These are phyloP conservation scores for Talaromyces stipitatus DNA, from an alignment of 495 filamentous ascomycete species.

Conservation along the genomic window DNA sequence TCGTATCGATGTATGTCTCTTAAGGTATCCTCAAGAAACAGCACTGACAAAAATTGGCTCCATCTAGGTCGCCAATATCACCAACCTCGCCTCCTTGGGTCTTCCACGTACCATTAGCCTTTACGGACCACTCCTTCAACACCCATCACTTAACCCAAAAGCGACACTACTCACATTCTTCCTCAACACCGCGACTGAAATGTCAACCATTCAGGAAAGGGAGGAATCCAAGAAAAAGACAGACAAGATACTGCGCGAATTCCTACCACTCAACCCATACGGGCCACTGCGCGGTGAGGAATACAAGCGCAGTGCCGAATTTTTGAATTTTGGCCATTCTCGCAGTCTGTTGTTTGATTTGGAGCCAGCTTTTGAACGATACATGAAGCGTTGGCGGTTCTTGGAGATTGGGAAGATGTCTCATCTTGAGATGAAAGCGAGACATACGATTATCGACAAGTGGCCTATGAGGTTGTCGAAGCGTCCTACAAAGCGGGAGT, in stretches of 20 bases:
- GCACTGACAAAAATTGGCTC: not conserved
- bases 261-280: not conserved
- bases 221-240: not conserved
- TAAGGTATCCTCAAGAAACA: not conserved
- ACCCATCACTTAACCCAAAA: conserved; percentile 12
- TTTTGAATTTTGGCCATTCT: not conserved
- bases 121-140: conserved; percentile 14
- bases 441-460: conserved; percentile 9
- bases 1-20: conserved; percentile 15
- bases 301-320: not conserved
- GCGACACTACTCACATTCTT: conserved; percentile 22
- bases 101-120: not conserved
- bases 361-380: not conserved
- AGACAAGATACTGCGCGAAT: not conserved
- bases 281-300: not conserved
- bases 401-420: not conserved
- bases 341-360: not conserved
- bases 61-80: conserved; percentile 18
- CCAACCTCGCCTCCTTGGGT: conserved; percentile 15
- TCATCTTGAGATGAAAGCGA: conserved; percentile 8
- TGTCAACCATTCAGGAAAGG: not conserved
- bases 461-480: conserved; percentile 12
- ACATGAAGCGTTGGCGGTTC: not conserved
- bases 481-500: conserved; percentile 6
- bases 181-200: conserved; percentile 15